Conservation (phyloP, 2,329 filamentous ascomycete genomes). For the Xylaria sp. region DNA sequence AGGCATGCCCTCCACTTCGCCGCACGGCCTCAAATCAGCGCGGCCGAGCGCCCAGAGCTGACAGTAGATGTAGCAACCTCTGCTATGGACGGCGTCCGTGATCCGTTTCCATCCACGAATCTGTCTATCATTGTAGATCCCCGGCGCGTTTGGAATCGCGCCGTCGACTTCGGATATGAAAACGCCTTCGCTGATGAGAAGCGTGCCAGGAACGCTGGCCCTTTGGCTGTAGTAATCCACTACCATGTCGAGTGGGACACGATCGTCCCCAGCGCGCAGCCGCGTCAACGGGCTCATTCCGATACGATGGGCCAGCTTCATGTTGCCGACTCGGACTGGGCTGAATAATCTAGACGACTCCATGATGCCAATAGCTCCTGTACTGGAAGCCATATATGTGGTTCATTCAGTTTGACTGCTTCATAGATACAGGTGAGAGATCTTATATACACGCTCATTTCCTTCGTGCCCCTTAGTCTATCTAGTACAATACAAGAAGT, state of each 20-base stretch:
- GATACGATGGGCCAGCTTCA: slow-evolving; percentile 33
- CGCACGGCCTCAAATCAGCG: slow-evolving; percentile 53
- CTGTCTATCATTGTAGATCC: slow-evolving; percentile 64
- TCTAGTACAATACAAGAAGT: no score
- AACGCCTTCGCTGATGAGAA: slow-evolving; percentile 67
- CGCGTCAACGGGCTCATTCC: slow-evolving; percentile 63
- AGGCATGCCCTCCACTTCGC: slow-evolving; percentile 45
- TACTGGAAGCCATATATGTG: background rate
- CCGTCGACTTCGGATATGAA: slow-evolving; percentile 60
- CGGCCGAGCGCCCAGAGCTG: slow-evolving; percentile 73
- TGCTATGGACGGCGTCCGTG: slow-evolving; percentile 67
- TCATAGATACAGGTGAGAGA: no score
- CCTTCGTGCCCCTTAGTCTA: no score
- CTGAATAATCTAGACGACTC: slow-evolving; percentile 32
- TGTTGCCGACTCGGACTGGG: slow-evolving; percentile 33
- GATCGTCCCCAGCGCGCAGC: slow-evolving; percentile 56
- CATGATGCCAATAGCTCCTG: background rate
- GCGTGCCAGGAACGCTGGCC: slow-evolving; percentile 53
- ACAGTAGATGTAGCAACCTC: slow-evolving; percentile 67
- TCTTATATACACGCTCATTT: no score
- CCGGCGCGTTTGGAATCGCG: slow-evolving; percentile 60
- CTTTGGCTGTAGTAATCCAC: slow-evolving; percentile 58
- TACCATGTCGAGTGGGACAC: slow-evolving; percentile 53
- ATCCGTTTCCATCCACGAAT: slow-evolving; percentile 66
- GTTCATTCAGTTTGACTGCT: no score